Conservation (phyloP, 371 early-diverging fungal species). For the Rhizomucor pusillus region DNA sequence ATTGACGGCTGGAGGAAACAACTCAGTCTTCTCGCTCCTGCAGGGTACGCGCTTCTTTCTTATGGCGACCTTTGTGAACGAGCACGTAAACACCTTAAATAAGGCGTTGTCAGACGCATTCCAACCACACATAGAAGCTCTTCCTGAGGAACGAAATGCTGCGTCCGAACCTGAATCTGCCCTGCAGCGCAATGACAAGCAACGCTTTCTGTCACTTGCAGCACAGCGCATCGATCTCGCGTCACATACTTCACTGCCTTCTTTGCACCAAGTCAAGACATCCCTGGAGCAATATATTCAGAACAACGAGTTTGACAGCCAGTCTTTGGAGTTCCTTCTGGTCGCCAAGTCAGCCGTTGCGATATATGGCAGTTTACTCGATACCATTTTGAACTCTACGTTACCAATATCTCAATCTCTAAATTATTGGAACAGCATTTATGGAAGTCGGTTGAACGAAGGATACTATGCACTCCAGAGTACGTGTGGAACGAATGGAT, state of each 20-base stretch:
- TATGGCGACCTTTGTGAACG: conserved; percentile 22
- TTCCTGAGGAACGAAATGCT: not conserved
- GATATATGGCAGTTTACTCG: conserved; percentile 62
- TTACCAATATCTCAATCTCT: conserved; percentile 66
- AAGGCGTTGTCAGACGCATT: conserved; percentile 9
- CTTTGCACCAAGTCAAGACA: conserved; percentile 18
- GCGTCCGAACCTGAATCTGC: conserved; percentile 4
- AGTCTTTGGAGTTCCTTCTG: conserved; percentile 51
- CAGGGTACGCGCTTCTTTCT: not conserved
- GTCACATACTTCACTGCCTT: conserved; percentile 10
- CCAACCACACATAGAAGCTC: conserved; percentile 5
- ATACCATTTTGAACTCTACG: conserved; percentile 58
- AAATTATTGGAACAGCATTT: conserved; percentile 66
- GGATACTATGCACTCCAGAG: conserved; percentile 61
- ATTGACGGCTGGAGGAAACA: too few relatives aligned
- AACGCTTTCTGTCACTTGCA: conserved; percentile 27
- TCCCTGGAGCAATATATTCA: conserved; percentile 18
- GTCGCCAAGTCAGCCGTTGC: conserved; percentile 55
- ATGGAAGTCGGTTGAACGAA: conserved; percentile 46
- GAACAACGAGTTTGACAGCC: not conserved
- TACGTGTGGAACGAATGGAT: conserved; percentile 5
- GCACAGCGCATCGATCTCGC: conserved; percentile 30
- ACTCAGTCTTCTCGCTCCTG: too few relatives aligned
- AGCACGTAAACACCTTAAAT: conserved; percentile 18
- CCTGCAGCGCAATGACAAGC: conserved; percentile 11